Evolutionary conservation across 78 protist genomes (phyloP), one percentile per base, ranked within the genome.

Genomic region (Dictyostelium capitatum): DNA sequence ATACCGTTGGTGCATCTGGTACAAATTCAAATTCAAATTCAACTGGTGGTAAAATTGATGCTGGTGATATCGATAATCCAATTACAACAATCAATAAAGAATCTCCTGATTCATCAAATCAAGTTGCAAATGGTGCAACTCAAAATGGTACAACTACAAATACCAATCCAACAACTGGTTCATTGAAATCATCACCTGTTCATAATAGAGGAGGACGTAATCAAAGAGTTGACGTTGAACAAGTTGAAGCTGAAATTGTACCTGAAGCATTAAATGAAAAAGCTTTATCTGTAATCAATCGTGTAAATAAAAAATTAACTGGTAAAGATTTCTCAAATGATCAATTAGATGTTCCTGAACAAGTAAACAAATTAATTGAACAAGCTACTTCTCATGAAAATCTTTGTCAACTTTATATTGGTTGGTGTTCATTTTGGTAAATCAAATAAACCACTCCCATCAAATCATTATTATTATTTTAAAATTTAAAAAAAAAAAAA

Each of bases 351-450:
- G 95, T 97, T 1, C 72, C 95, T 23, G 83, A 43, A 15, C 99
- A 98, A 83, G 99, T 99, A 48, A 82, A 96, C 25, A 95, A 81
- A 74, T 95, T 99, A 46, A 96, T 99, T 73, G 57, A 51, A 2
- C 96, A 97, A 75, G 99, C 99, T 7, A 98, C 98, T 3, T 53
- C 90, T 23, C 96, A 92, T 57, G 99, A 96, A 82, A 99, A 99
- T 83, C 97, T 99, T 47, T 98, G 99, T 80, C 99, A 98, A 89
- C 48, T 91, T 82, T 99, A 97, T 96, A 32, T 97, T 46, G 99
- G 99, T 12, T 99, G 99, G 99, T 99, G 92, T 37, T 50, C 91
- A 48, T 90, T 93, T 54, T 95, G 97, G 97, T 95, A 82, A 74
- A 79, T 7, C 30, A 37, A 37, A 37, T 37, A n/a, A n/a, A n/a